Evolutionary conservation across 2,329 filamentous ascomycete genomes (phyloP).

Genomic region (Cladosporium cucumerinum): DNA sequence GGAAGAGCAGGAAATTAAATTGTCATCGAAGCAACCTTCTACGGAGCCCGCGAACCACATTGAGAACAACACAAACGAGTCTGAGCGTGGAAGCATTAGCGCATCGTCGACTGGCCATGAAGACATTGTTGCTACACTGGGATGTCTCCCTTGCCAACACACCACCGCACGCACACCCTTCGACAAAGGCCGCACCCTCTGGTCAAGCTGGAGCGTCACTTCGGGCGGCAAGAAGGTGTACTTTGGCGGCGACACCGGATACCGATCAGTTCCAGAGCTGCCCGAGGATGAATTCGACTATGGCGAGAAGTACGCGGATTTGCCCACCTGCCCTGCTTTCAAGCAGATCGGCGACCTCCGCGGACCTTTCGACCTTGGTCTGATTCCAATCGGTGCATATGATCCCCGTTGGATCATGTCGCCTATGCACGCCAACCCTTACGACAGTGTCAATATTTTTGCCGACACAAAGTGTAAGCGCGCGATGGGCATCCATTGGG

Average conservation of each 20-base stretch:
- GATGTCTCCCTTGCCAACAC: conserved; percentile 83
- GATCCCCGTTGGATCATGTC: conserved; percentile 70
- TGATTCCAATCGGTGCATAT: conserved; percentile 94
- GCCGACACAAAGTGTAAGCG: conserved; percentile 71
- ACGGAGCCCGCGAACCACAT: background rate
- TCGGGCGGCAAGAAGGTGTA: conserved; percentile 75
- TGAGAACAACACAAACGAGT: background rate
- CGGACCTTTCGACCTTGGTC: conserved; percentile 83
- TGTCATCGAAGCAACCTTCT: conserved; percentile 42
- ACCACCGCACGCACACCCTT: conserved; percentile 64
- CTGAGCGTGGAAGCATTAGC: conserved; percentile 2
- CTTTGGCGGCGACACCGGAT: conserved; percentile 86
- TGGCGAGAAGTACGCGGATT: conserved; percentile 56
- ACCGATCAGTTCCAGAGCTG: conserved; percentile 69
- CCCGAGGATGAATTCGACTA: conserved; percentile 68
- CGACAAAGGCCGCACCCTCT: conserved; percentile 74
- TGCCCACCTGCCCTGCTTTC: conserved; percentile 79
- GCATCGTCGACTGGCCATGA: conserved; percentile 19
- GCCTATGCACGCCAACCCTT: conserved; percentile 79
- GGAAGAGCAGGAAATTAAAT: conserved; percentile 72
- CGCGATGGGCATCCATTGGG: conserved; percentile 91
- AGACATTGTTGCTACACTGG: conserved; percentile 67
- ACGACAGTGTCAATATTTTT: conserved; percentile 87
- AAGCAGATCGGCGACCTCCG: conserved; percentile 73
- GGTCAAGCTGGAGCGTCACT: conserved; percentile 80